A percentile compares a stretch with the other conserved stretches of the same genome.
Evolutionary conservation across 768 basidiomycete genomes (phyloP).

Genomic region (Leccinum sublutescens): DNA sequence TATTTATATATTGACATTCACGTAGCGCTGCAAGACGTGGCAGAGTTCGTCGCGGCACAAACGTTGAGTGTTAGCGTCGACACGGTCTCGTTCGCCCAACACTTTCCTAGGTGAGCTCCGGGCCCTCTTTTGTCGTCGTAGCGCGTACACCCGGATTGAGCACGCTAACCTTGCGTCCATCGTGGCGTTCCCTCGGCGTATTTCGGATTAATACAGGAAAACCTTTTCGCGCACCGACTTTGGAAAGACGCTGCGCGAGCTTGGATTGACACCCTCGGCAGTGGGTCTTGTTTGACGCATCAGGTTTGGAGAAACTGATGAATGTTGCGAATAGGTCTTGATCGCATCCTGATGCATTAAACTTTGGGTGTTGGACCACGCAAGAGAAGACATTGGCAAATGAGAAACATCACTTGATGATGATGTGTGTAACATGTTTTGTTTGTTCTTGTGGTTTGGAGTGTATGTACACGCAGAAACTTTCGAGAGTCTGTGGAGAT

Average conservation of each 20-base stretch:
- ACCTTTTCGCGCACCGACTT: constrained; percentile 71
- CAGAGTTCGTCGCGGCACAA: constrained; percentile 84
- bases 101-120: constrained; percentile 81
- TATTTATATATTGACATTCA: neutral
- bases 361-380: neutral
- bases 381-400: neutral
- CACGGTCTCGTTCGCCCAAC: constrained; percentile 71
- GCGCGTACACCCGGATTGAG: neutral
- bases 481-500: neutral
- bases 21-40: constrained; percentile 78
- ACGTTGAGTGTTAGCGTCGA: constrained; percentile 67
- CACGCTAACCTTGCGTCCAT: neutral
- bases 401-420: neutral
- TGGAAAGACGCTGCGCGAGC: constrained; percentile 73
- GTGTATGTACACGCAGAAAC: neutral
- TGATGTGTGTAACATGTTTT: neutral
- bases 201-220: constrained; percentile 44
- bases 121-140: neutral
- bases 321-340: constrained; percentile 42
- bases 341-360: constrained; percentile 40
- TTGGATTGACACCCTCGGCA: constrained; percentile 90
- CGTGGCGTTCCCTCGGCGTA: neutral
- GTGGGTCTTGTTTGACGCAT: constrained; percentile 24
- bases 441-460: neutral
- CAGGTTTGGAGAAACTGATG: neutral